Conservation (phyloP, 2,329 filamentous ascomycete genomes). For the Zopfia rhizophila region DNA sequence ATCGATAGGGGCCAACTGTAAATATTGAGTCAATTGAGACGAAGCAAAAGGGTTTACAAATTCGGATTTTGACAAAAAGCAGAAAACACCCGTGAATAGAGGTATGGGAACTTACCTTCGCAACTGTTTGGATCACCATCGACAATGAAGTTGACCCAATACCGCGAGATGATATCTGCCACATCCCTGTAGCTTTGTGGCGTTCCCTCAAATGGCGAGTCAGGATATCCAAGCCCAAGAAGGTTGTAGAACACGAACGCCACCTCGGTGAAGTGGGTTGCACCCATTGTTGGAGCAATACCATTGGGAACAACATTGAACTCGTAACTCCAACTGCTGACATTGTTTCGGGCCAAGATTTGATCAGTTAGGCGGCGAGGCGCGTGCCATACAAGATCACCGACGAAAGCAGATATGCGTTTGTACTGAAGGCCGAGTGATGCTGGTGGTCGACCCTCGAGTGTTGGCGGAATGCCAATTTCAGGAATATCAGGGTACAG, state of each 20-base stretch:
- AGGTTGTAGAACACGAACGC: constrained; percentile 49
- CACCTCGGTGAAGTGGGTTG: constrained; percentile 3
- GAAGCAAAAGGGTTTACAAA: too few species aligned
- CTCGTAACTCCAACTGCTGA: constrained; percentile 60
- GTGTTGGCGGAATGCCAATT: too few species aligned
- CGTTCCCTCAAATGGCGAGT: constrained; percentile 38
- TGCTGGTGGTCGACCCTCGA: too few species aligned
- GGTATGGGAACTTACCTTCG: too few species aligned
- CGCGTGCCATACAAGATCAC: constrained; percentile 65
- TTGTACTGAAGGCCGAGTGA: constrained; percentile 57
- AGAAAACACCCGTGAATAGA: too few species aligned
- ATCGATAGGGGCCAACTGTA: too few species aligned
- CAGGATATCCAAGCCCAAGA: constrained; percentile 51
- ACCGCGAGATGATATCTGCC: constrained; percentile 39
- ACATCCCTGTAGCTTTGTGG: constrained; percentile 39
- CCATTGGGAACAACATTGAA: constrained; percentile 63
- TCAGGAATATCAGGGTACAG: too few species aligned
- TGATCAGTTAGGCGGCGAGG: too few species aligned
- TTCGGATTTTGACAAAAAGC: too few species aligned
- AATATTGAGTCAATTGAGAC: too few species aligned
- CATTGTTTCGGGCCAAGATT: too few species aligned
- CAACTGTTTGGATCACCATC: constrained; percentile 37
- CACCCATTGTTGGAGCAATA: constrained; percentile 46
- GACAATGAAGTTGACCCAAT: constrained; percentile 51
- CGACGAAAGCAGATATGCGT: constrained; percentile 58